phyloP scores from a whole-genome alignment of 352 stramenopile genomes.

The Thraustotheca clavata region DNA sequence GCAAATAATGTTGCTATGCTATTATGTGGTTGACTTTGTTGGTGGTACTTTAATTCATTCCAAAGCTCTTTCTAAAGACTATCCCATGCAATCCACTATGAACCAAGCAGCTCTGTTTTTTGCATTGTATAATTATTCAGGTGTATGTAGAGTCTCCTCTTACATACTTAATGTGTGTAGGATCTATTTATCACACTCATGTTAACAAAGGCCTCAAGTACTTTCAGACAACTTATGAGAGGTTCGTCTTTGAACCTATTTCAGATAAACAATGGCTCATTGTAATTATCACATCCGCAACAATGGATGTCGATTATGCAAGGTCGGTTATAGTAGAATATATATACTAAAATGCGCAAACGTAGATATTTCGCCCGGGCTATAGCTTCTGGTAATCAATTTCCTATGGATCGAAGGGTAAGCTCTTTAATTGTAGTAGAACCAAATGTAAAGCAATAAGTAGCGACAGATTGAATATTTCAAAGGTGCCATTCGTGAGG shows the following conservation, averaged over 20 bases:
- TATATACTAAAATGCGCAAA: not conserved
- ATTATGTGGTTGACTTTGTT: slow-evolving; percentile 8
- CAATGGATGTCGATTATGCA: not conserved
- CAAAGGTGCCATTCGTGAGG: not conserved
- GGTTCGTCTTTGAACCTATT: not conserved
- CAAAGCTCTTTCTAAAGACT: not conserved
- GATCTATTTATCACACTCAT: not conserved
- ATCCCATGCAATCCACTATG: not conserved
- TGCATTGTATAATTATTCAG: slow-evolving; percentile 6
- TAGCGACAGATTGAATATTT: not conserved
- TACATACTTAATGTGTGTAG: not conserved
- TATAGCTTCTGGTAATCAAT: not conserved
- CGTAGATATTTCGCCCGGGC: not conserved
- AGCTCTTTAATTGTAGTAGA: not conserved
- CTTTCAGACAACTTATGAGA: slow-evolving; percentile 3
- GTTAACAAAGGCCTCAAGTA: not conserved
- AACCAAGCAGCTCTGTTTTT: slow-evolving; percentile 16
- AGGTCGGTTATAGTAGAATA: not conserved
- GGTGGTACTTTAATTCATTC: not conserved
- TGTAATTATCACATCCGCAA: not conserved
- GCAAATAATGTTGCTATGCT: not conserved
- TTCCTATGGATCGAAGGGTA: not conserved
- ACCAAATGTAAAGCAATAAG: not conserved
- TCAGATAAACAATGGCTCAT: slow-evolving; percentile 18
- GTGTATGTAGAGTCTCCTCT: not conserved